Evolutionary conservation across 179 eudicot species (phyloP).

Genomic region (Dionaea muscipula): DNA sequence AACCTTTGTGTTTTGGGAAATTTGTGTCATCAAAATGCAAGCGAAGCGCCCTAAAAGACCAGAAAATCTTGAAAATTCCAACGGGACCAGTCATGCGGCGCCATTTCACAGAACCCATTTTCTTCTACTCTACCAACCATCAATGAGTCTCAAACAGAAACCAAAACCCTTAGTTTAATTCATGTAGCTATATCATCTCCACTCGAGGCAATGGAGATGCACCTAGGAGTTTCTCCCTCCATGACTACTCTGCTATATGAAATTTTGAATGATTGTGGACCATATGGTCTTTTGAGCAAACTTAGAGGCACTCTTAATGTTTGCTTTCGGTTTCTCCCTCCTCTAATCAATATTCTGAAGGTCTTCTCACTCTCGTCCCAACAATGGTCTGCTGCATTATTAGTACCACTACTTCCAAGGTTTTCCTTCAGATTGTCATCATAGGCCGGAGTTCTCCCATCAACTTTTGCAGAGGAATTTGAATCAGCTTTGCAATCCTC

Average conservation of each 20-base stretch:
- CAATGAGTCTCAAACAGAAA: conserved; percentile 9
- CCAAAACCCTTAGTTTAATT: conserved; percentile 11
- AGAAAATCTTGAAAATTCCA: neutral
- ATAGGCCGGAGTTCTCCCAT: conserved; percentile 8
- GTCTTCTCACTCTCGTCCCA: conserved; percentile 51
- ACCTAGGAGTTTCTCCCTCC: conserved; percentile 56
- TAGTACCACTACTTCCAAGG: conserved; percentile 10
- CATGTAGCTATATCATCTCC: conserved; percentile 24
- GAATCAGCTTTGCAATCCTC: conserved; percentile 23
- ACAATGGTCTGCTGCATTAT: conserved; percentile 11
- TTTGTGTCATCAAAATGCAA: neutral
- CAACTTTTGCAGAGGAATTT: conserved; percentile 12
- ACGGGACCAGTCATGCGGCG: neutral
- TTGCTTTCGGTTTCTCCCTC: conserved; percentile 77
- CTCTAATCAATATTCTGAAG: conserved; percentile 64
- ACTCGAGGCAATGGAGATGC: conserved; percentile 33
- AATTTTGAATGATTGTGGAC: conserved; percentile 71
- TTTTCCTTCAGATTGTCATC: conserved; percentile 18
- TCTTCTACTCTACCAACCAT: conserved; percentile 16
- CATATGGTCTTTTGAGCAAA: conserved; percentile 72
- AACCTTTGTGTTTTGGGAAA: conserved; percentile 1
- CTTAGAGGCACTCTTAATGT: conserved; percentile 82
- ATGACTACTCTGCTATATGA: conserved; percentile 73
- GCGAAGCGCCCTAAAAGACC: neutral
- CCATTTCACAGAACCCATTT: neutral